Base-by-base conservation (phyloP, 345 rosid species). In the Salix dunnii region DNA sequence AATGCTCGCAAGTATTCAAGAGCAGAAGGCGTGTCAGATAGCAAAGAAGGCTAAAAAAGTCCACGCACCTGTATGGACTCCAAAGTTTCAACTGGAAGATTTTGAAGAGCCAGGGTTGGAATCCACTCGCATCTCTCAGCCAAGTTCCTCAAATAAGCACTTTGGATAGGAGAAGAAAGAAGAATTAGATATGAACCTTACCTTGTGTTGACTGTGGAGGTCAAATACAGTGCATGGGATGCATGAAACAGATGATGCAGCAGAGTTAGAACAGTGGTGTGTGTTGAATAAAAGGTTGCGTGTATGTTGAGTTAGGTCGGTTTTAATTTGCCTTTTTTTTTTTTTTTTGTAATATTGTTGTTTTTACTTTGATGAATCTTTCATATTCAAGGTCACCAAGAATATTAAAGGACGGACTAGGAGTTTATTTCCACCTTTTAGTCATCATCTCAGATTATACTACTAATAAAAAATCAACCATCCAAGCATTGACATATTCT, bases 41-140 rank as follows among this genome's bases (percentile, higher is more conserved):
- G 27, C 66, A 36, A 73, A 68, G 73, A 79, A 67, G 69, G 28
- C 30, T 33, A 79, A 74, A 66, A 79, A 74, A 66, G 25, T 33
- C n/a, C 46, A 69, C 11, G n/a, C 1, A 53, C 23, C 14, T 17
- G 51, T 25, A 16, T 67, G 73, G 68, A 73, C 64, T 73, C 69
- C 63, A 42, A 13, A 63, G 25, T 78, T 72, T 71, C 42, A 78
- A 20, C 17, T 40, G 31, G 69, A 67, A 68, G 74, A 31, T 67
- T 61, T 67, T 43, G 40, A 33, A 23, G 33, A 53, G 33, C 75
- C 25, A 9, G 55, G 43, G 38, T 36, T 48, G 64, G 28, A 66
- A 51, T 64, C 6, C 10, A 61, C 35, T 30, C 70, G 1, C 3
- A 8, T 30, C 27, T 3, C n/a, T 72, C 67, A 58, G 35, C 36